Evolutionary conservation across 1,284 basidiomycete genomes (phyloP), one percentile per base, ranked within the genome.

Genomic region (Ceratobasidium sp.): DNA sequence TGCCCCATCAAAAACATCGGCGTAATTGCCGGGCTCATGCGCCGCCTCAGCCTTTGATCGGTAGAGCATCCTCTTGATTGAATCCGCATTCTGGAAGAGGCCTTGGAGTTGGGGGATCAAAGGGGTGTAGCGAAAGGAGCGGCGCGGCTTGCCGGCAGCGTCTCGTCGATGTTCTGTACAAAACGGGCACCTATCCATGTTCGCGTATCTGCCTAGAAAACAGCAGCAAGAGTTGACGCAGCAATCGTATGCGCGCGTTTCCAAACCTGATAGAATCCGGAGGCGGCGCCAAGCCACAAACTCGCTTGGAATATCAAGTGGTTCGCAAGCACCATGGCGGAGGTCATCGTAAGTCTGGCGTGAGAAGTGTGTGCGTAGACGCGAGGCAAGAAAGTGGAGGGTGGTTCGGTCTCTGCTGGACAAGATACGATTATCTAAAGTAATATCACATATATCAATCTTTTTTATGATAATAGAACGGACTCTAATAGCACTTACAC

Each of bases 101-200:
- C 46, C 32, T 1, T 52, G 62, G 6, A 64, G 62, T 23, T 64
- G 62, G 9, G 62, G 62, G 62, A 64, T 64, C 1, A 64, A 28
- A 18, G 62, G 62, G 2, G 44, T 50, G 16, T 64, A 64, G 7
- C 32, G 46, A 30, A 50, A 64, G 28, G 6, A 9, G 13, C 21
- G 62, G 7, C 47, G 23, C 38, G 62, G 5, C n/a, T 1, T 21
- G 23, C 62, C 18, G 3, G 8, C 32, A 11, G 26, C 13, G 18
- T 64, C 50, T 7, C 21, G 50, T 5, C 62, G 23, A 9, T 21
- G 28, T 30, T 64, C 47, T 18, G 21, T 5, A 11, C 62, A 64
- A 21, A 50, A 50, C 0, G 62, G 62, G 47, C n/a, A 21, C 32
- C 13, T 23, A 23, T 14, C 38, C 1, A 8, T 46, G n/a, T 52